A percentile compares a stretch with the other conserved stretches of the same genome.
These are phyloP conservation scores for Hypomyces rosellus DNA, from an alignment of 2,329 filamentous ascomycete genomes.

Conservation along the genomic window DNA sequence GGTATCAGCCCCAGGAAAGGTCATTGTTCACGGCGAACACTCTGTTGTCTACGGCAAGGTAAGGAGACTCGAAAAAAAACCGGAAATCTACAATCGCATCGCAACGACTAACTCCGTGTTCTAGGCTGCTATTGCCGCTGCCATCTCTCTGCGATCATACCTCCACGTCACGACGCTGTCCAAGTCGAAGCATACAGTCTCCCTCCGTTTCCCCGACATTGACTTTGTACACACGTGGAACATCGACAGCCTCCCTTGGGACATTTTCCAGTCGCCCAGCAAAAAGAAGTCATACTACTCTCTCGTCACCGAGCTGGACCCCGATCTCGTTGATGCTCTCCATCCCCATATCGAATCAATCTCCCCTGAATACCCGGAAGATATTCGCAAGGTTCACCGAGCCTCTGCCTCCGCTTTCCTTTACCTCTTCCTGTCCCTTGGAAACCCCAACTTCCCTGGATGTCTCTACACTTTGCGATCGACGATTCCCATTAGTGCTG, in stretches of 20 bases:
- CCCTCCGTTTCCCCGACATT: constrained; percentile 86
- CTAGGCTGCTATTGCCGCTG: constrained; percentile 84
- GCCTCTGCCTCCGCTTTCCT: constrained; percentile 79
- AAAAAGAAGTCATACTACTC: constrained; percentile 98
- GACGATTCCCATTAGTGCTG: constrained; percentile 87
- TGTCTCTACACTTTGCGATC: constrained; percentile 88
- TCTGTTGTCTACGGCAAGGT: constrained; percentile 96
- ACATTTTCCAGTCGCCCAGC: constrained; percentile 65
- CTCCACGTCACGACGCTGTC: constrained; percentile 91
- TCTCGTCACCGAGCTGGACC: constrained; percentile 75
- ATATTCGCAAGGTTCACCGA: constrained; percentile 76
- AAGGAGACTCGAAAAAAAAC: constrained; percentile 17
- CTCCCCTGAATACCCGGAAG: constrained; percentile 58
- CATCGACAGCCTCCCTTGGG: constrained; percentile 87
- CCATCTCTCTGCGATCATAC: constrained; percentile 92
- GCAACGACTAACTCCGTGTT: neutral
- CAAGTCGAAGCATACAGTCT: constrained; percentile 83
- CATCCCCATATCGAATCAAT: constrained; percentile 71
- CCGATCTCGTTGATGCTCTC: constrained; percentile 72
- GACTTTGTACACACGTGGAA: constrained; percentile 87
- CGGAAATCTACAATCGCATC: neutral
- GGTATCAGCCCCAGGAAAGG: constrained; percentile 96
- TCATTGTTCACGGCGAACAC: constrained; percentile 97
- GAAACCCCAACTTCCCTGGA: constrained; percentile 68
- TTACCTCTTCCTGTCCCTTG: constrained; percentile 86